Base-by-base conservation (phyloP, 768 basidiomycete species). In the Rhodotorula kratochvilovae region DNA sequence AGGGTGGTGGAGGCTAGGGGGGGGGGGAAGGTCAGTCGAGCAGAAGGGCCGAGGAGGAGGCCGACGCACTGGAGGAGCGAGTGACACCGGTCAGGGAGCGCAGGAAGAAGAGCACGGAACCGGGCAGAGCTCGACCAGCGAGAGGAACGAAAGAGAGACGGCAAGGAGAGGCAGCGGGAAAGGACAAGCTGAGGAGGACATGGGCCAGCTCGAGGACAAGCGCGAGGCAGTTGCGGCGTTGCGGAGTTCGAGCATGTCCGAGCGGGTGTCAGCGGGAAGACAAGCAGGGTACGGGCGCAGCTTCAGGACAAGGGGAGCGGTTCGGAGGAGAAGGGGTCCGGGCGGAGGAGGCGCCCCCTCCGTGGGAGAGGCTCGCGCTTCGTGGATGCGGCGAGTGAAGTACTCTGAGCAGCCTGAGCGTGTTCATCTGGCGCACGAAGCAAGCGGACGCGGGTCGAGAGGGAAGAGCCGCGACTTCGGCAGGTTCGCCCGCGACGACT, bases 111-210 rank as follows among this genome's bases (percentile, higher is more conserved):
- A 17, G 46, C 48, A 51, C n/a, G n/a, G n/a, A n/a, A n/a, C n/a
- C n/a, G n/a, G n/a, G n/a, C n/a, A 19, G 12, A 50, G 46, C 46
- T 50, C 46, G 61, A 61, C 61, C 48, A 50, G 61, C 33, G 61
- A 48, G 39, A 7, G 8, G 39, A 39, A 39, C n/a, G 39, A 39
- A 6, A 39, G 39, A 39, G 46, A 21, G 45, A 46, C 15, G 45
- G 16, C 8, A 15, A 16, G 45, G 45, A 46, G 16, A 21, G 10
- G 45, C 5, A 50, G 25, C 48, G 8, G 25, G 25, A 3, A 3
- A 35, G 15, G 25, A 29, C 16, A 15, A 3, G 45, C 3, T 11
- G 56, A 36, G 5, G 35, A 23, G 21, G 55, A 36, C 31, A 19
- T 21, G 35, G 33, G 53, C 19, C 17, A 21, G 21, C 55, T 31